Percentiles rank a stretch among this genome's conserved stretches.
These are phyloP conservation scores for Paraphaeosphaeria minitans DNA, from an alignment of 2,329 filamentous ascomycete genomes.

Conservation along the genomic window DNA sequence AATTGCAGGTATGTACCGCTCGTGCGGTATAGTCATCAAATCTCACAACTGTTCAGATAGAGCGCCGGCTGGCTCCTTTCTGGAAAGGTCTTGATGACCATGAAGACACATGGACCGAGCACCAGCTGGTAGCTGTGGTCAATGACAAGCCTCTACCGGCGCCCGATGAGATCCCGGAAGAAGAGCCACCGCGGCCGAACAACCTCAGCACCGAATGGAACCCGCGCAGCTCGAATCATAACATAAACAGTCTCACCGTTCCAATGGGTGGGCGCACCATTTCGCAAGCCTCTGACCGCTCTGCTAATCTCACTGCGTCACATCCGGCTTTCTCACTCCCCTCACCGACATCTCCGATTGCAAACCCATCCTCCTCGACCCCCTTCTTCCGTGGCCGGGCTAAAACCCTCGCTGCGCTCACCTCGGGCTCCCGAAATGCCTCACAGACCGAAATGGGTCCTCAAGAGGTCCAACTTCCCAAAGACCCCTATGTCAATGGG, in stretches of 20 bases:
- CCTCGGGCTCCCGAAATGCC: slow-evolving; percentile 75
- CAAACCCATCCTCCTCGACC: slow-evolving; percentile 52
- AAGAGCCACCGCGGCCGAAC: slow-evolving; percentile 60
- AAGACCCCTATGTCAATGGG: slow-evolving; percentile 90
- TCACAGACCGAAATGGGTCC: slow-evolving; percentile 74
- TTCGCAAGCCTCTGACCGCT: slow-evolving; percentile 77
- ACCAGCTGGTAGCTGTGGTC: slow-evolving; percentile 91
- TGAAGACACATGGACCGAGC: slow-evolving; percentile 86
- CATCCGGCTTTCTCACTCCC: slow-evolving; percentile 66
- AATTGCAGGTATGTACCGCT: slow-evolving; percentile 75
- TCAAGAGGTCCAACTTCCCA: slow-evolving; percentile 77
- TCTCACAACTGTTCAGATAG: slow-evolving; percentile 68
- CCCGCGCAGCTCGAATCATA: slow-evolving; percentile 61
- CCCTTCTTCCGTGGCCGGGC: slow-evolving; percentile 78
- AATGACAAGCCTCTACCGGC: slow-evolving; percentile 82
- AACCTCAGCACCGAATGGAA: slow-evolving; percentile 44
- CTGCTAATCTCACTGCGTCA: slow-evolving; percentile 62
- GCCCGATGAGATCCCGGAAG: slow-evolving; percentile 79
- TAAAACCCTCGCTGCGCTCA: slow-evolving; percentile 84
- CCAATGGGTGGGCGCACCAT: slow-evolving; percentile 78
- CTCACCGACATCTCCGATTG: slow-evolving; percentile 61
- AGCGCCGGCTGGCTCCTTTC: slow-evolving; percentile 89
- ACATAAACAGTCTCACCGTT: slow-evolving; percentile 74
- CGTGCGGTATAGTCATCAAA: slow-evolving; percentile 11
- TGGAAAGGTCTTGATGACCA: slow-evolving; percentile 94